Evolutionary conservation across 1,139 yeast species (phyloP).

Genomic region (Yamadazyma triangularis): DNA sequence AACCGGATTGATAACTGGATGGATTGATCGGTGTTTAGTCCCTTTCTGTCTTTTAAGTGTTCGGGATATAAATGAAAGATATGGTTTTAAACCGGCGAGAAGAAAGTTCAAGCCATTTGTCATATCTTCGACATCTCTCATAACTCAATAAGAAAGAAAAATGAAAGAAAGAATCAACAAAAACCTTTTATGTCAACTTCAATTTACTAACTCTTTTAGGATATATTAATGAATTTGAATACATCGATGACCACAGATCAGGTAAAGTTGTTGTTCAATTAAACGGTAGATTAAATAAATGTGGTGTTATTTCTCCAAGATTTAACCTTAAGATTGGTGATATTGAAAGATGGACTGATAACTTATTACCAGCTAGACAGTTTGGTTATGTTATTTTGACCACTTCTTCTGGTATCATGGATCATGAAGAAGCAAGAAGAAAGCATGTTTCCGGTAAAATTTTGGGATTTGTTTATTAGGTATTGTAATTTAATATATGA

Average conservation of each 20-base stretch:
- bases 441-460: conserved; percentile 99
- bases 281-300: conserved; percentile 97
- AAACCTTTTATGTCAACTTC: too few species aligned
- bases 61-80: conserved; percentile 77
- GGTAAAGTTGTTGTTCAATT: conserved; percentile 96
- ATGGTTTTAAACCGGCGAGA: conserved; percentile 75
- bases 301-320: conserved; percentile 98
- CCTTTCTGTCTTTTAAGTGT: conserved; percentile 96
- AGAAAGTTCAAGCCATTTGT: too few species aligned
- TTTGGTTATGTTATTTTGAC: conserved; percentile 96
- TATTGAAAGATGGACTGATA: conserved; percentile 97
- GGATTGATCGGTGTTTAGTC: conserved; percentile 85
- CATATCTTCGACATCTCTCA: conserved; percentile 79
- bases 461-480: conserved; percentile 90
- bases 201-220: conserved; percentile 11
- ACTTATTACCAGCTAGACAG: conserved; percentile 97
- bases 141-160: too few species aligned
- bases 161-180: too few species aligned
- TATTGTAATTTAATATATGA: too few species aligned
- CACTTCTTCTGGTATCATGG: conserved; percentile 99
- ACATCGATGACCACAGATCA: conserved; percentile 98
- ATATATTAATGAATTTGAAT: conserved; percentile 98
- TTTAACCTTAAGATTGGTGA: conserved; percentile 92
- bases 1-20: conserved; percentile 97
- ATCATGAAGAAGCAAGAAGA: conserved; percentile 99